A percentile compares a stretch with the other conserved stretches of the same genome.
phyloP scores from a whole-genome alignment of 1,284 basidiomycete genomes.

The Ustilago trichophora region DNA sequence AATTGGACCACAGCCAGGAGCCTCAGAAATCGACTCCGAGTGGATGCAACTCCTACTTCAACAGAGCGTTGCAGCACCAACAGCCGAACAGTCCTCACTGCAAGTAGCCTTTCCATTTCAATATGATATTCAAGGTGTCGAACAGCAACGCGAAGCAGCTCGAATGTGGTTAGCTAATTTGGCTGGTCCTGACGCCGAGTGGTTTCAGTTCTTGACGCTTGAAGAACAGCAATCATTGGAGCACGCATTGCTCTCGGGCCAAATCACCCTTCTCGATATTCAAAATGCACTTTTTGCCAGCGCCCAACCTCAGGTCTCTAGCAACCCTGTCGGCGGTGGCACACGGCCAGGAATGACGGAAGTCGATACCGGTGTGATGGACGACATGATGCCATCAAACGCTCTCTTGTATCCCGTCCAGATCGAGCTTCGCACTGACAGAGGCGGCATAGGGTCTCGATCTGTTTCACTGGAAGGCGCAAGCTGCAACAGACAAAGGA shows the following conservation, averaged over 20 bases:
- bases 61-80: not conserved
- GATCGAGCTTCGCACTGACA: constrained; percentile 16
- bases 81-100: not conserved
- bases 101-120: constrained; percentile 7
- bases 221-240: constrained; percentile 14
- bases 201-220: constrained; percentile 5
- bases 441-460: constrained; percentile 10
- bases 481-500: not conserved
- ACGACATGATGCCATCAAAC: not conserved
- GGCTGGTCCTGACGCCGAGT: constrained; percentile 6
- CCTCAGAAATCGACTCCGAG: not conserved
- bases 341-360: not conserved
- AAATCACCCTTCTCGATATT: constrained; percentile 14
- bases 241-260: constrained; percentile 12
- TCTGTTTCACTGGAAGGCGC: not conserved
- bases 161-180: constrained; percentile 11
- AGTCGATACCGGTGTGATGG: not conserved
- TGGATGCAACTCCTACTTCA: constrained; percentile 13
- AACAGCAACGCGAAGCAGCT: constrained; percentile 2
- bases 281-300: constrained; percentile 3
- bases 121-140: not conserved
- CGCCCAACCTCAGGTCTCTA: not conserved
- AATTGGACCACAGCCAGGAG: not conserved
- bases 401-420: constrained; percentile 22
- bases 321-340: not conserved